Evolutionary conservation across 768 basidiomycete genomes (phyloP).

Genomic region (Russula virescens): DNA sequence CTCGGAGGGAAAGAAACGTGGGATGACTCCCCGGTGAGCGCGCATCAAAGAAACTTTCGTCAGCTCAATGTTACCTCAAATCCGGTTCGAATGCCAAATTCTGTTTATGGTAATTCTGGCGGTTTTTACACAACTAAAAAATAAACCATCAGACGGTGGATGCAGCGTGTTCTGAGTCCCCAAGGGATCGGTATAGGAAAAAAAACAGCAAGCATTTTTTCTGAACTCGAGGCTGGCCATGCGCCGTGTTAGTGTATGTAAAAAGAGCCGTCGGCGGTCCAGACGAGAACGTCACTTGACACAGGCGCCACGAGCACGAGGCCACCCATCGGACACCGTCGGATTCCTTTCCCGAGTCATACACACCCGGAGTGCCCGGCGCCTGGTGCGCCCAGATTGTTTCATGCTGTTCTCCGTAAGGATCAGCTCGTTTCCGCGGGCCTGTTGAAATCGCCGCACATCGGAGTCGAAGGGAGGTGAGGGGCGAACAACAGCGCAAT

Average conservation of each 20-base stretch:
- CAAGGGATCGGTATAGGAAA: constrained; percentile 5
- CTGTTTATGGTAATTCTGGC: constrained; percentile 4
- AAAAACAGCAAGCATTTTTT: background rate
- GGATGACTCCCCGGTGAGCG: constrained; percentile 8
- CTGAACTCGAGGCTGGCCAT: constrained; percentile 8
- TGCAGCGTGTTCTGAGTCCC: constrained; percentile 2
- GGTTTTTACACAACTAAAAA: constrained; percentile 4
- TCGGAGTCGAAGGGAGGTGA: background rate
- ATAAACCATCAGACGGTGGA: constrained; percentile 7
- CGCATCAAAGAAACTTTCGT: constrained; percentile 16
- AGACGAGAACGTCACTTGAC: constrained; percentile 11
- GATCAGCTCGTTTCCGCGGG: background rate
- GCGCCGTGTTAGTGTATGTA: background rate
- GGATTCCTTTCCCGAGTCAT: background rate
- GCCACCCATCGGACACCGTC: constrained; percentile 2
- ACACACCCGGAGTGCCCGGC: background rate
- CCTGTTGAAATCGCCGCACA: constrained; percentile 6
- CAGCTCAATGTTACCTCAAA: background rate
- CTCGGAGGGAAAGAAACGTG: background rate
- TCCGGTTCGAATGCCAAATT: constrained; percentile 6
- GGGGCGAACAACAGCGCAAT: background rate
- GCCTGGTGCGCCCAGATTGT: background rate
- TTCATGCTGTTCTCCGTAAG: constrained; percentile 1
- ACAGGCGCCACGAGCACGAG: constrained; percentile 15
- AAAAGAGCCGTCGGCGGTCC: constrained; percentile 8